Base-by-base conservation (phyloP, 1,284 basidiomycete species). In the Peniophora sp. region DNA sequence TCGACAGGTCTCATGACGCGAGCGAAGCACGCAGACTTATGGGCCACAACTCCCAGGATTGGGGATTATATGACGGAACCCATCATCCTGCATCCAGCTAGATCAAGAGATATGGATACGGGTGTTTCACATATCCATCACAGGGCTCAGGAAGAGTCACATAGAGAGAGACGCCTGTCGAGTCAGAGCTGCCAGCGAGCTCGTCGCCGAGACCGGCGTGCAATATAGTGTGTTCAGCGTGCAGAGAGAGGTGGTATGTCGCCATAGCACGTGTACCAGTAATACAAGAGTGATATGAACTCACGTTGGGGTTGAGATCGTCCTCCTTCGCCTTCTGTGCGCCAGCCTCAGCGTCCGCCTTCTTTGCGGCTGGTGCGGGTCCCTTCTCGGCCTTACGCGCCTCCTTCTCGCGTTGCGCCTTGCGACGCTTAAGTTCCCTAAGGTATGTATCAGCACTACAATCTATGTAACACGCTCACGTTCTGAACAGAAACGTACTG, bases 401-500 rank as follows among this genome's bases (percentile, higher is more conserved):
- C 45, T 92, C 92, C 71, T 82, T 88, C 57, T 86, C 82, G 60
- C 96, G 79, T 60, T 87, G 81, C 76, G 95, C 92, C 65, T 87
- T 76, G 59, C 93, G 81, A 61, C 88, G 80, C 83, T 97, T 97
- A 63, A 96, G 78, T 69, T 97, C 94, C 61, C 93, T 97, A 54
- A 50, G 6, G n/a, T 57, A 68, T 68, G 54, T 56, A 68, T 69
- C 53, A 64, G 53, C 54, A 34, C 47, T 27, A 42, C 39, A 9
- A 34, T 23, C 20, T 20, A 48, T 27, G 11, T 35, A 53, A 57
- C 47, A 46, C 42, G 52, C 48, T 34, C n/a, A n/a, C n/a, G n/a
- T n/a, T n/a, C n/a, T n/a, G n/a, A n/a, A n/a, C n/a, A n/a, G n/a
- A n/a, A n/a, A 76, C 89, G 60, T 53, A 94, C 92, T 81, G 78